Percentiles rank a stretch among this genome's conserved stretches.
phyloP scores from a whole-genome alignment of 148 eudicot species.

The Persicaria maculosa region DNA sequence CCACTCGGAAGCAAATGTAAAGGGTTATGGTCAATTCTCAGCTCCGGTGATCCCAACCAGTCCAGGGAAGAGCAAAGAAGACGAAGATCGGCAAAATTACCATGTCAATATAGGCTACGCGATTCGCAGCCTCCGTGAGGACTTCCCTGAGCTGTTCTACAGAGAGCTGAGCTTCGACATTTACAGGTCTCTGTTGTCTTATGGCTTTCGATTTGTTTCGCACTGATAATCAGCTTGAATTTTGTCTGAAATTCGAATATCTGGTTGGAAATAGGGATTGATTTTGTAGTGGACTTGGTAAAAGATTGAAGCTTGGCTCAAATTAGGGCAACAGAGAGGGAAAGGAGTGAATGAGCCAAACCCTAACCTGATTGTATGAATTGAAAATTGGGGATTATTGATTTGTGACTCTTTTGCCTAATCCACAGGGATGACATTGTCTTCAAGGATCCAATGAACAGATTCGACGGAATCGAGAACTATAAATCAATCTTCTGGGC shows the following conservation, averaged over 20 bases:
- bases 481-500: conserved; percentile 88
- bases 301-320: no score
- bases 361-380: no score
- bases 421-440: conserved; percentile 71
- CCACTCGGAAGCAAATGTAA: conserved; percentile 17
- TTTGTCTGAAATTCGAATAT: neutral
- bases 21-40: conserved; percentile 29
- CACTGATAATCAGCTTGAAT: neutral
- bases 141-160: conserved; percentile 61
- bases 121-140: conserved; percentile 79
- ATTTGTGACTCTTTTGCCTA: neutral
- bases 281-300: no score
- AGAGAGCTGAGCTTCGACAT: conserved; percentile 63
- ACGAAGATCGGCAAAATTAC: conserved; percentile 53
- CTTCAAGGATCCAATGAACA: conserved; percentile 86
- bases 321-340: no score
- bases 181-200: conserved; percentile 52
- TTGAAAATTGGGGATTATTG: no score
- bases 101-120: conserved; percentile 76
- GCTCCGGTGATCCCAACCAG: conserved; percentile 39
- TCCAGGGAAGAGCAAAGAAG: conserved; percentile 41
- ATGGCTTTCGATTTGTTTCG: neutral
- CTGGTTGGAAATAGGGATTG: neutral
- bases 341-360: no score
- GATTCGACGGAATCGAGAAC: conserved; percentile 64